Conservation (phyloP, 2,329 filamentous ascomycete species). For the Fusarium sulawesiense region DNA sequence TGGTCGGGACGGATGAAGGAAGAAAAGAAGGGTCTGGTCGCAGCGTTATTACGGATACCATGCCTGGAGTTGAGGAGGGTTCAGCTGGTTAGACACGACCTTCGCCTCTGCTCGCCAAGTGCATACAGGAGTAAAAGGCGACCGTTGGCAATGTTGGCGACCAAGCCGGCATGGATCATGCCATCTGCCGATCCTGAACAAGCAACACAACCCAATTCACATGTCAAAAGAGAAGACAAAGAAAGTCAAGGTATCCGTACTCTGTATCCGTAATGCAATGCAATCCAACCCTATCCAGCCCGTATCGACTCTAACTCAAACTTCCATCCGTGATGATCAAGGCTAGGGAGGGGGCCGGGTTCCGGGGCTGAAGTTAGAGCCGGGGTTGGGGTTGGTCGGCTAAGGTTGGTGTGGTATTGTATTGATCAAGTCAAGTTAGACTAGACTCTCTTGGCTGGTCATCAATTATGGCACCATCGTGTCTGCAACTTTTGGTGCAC, state of each 20-base stretch:
- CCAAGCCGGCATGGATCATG: slow-evolving; percentile 5
- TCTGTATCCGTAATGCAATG: not conserved
- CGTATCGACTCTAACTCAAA: not conserved
- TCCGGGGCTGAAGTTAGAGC: slow-evolving; percentile 20
- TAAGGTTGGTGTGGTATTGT: not conserved
- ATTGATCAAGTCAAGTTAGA: not conserved
- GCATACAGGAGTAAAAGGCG: not conserved
- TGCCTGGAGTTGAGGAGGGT: not conserved
- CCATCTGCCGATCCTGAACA: slow-evolving; percentile 12
- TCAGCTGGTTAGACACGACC: not conserved
- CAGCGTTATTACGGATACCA: not conserved
- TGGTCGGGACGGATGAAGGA: not conserved
- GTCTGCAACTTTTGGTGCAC: slow-evolving; percentile 26
- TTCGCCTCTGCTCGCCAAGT: not conserved
- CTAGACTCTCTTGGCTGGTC: not conserved
- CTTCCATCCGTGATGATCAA: slow-evolving; percentile 1
- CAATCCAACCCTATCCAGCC: not conserved
- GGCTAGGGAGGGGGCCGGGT: slow-evolving; percentile 5
- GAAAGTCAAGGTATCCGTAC: not conserved
- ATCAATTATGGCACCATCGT: slow-evolving; percentile 24
- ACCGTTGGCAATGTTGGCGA: slow-evolving; percentile 15
- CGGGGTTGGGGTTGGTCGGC: slow-evolving; percentile 7
- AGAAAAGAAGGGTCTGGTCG: slow-evolving; percentile 9
- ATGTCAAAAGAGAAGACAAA: not conserved
- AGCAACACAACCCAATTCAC: not conserved